These are phyloP conservation scores for Trifolium fragiferum DNA, from an alignment of 306 rosid species.

Conservation along the genomic window DNA sequence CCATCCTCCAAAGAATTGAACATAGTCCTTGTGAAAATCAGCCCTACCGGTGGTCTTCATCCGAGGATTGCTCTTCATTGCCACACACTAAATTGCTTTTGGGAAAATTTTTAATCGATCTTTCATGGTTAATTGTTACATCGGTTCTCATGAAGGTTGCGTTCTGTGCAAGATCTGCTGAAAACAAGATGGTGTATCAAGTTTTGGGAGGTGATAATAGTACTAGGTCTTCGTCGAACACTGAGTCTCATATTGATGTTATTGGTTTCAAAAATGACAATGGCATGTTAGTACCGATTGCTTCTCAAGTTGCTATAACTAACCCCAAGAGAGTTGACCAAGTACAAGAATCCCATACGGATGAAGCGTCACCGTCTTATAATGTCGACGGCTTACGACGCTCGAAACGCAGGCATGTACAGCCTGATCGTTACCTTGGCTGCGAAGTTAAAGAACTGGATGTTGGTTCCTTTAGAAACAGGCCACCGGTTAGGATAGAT, in stretches of 20 bases:
- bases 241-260: conserved; percentile 47
- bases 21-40: conserved; percentile 52
- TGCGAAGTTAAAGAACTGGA: conserved; percentile 59
- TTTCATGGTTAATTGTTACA: conserved; percentile 80
- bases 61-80: conserved; percentile 65
- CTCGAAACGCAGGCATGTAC: conserved; percentile 80
- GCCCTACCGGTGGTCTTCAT: conserved; percentile 72
- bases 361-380: conserved; percentile 42
- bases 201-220: conserved; percentile 49
- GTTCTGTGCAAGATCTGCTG: conserved; percentile 68
- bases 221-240: conserved; percentile 36
- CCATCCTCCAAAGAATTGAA: conserved; percentile 73
- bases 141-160: conserved; percentile 62
- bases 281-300: conserved; percentile 53
- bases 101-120: conserved; percentile 69
- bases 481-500: conserved; percentile 57
- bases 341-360: conserved; percentile 40
- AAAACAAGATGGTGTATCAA: conserved; percentile 74
- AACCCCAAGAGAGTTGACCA: conserved; percentile 34
- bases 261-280: conserved; percentile 62
- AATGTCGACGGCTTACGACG: conserved; percentile 66
- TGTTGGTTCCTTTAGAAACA: conserved; percentile 62
- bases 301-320: conserved; percentile 52
- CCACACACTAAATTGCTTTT: conserved; percentile 68
- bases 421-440: conserved; percentile 88